phyloP scores from a whole-genome alignment of 805 yeast species.

The Metschnikowia cubensis region DNA sequence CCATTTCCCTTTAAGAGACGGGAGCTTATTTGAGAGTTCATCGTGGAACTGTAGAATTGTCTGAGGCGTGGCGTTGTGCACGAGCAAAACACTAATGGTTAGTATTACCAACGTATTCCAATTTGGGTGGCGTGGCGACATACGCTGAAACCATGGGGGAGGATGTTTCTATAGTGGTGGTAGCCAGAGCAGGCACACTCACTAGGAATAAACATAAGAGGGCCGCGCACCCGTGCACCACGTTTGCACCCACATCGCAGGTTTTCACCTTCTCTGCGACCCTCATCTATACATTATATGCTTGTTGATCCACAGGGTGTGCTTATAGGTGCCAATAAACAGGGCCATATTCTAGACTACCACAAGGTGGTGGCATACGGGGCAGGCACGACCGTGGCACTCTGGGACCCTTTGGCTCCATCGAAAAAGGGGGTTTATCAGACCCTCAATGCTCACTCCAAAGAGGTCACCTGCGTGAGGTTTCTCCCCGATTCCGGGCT shows the following conservation, averaged over 20 bases:
- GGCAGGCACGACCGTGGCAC: conserved; percentile 59
- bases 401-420: conserved; percentile 57
- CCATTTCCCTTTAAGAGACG: conserved; percentile 62
- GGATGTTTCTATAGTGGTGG: neutral
- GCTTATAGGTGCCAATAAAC: conserved; percentile 71
- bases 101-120: conserved; percentile 7
- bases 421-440: conserved; percentile 43
- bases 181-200: neutral
- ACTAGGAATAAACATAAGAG: too few species aligned
- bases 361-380: conserved; percentile 62
- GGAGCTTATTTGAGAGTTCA: conserved; percentile 61
- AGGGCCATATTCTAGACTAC: conserved; percentile 56
- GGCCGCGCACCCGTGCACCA: conserved; percentile 14
- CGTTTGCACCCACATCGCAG: conserved; percentile 16
- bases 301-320: conserved; percentile 45
- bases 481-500: conserved; percentile 40
- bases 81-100: conserved; percentile 33
- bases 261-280: neutral
- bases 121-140: conserved; percentile 13
- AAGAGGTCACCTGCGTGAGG: conserved; percentile 63
- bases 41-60: conserved; percentile 70
- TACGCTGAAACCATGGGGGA: conserved; percentile 37
- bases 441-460: conserved; percentile 59
- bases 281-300: neutral
- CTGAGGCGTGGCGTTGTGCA: conserved; percentile 47